A percentile compares a stretch with the other conserved stretches of the same genome.
phyloP scores from a whole-genome alignment of 2,329 filamentous ascomycete species.

The Ophiostoma angusticollis region DNA sequence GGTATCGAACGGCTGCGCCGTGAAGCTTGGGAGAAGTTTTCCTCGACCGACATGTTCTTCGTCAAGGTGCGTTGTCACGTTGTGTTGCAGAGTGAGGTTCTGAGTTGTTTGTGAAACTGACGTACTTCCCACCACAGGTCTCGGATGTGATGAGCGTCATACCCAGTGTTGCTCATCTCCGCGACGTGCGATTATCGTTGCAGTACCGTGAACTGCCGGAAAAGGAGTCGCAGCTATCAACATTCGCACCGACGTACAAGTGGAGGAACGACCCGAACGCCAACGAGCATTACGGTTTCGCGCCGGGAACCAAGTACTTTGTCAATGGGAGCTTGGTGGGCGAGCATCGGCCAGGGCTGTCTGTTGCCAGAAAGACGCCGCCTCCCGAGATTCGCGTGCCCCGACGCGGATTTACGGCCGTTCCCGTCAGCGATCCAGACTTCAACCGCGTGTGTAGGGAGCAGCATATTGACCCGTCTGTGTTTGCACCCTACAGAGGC shows the following conservation, averaged over 20 bases:
- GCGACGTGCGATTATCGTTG: conserved; percentile 40
- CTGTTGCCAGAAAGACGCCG: conserved; percentile 38
- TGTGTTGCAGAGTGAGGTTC: neutral
- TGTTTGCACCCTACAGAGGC: conserved; percentile 31
- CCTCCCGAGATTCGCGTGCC: conserved; percentile 43
- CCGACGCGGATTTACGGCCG: conserved; percentile 39
- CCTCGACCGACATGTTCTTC: conserved; percentile 51
- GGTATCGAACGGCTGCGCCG: conserved; percentile 33
- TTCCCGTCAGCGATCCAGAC: conserved; percentile 43
- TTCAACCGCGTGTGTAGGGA: conserved; percentile 42
- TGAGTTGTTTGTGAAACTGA: neutral
- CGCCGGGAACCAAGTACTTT: conserved; percentile 45
- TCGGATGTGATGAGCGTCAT: conserved; percentile 50
- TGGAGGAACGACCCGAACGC: conserved; percentile 48
- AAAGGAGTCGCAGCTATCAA: conserved; percentile 30
- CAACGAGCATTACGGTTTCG: conserved; percentile 37
- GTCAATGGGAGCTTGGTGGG: conserved; percentile 40
- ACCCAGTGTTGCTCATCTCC: conserved; percentile 45
- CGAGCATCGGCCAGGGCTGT: conserved; percentile 35
- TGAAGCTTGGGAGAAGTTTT: conserved; percentile 40
- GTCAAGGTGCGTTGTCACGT: conserved; percentile 38
- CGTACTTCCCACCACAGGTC: conserved; percentile 26
- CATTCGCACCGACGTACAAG: conserved; percentile 33
- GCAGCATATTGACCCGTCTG: conserved; percentile 38
- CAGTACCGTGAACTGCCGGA: conserved; percentile 48